Evolutionary conservation across 2,329 filamentous ascomycete species (phyloP), one percentile per base, ranked within the genome.

Genomic region (Penicillium nordicum): DNA sequence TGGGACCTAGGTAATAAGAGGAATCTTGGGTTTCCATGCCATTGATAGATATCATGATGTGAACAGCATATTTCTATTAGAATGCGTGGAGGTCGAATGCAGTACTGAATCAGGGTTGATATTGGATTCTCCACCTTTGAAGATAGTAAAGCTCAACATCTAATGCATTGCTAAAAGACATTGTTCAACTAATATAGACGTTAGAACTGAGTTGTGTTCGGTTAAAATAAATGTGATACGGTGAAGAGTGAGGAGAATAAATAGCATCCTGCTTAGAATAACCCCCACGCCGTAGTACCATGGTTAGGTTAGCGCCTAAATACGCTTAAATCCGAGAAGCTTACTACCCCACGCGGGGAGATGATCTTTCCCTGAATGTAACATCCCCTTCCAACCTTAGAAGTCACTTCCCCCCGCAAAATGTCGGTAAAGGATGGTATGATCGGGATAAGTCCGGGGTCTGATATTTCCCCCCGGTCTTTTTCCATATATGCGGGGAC

Each of bases 291-390:
- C 18, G 10, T 42, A 10, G 3, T 21, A 32, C 27, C 27, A 12
- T 1, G 7, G 7, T 30, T 27, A 8, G 47, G 47, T 30, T 40
- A 50, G 37, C n/a, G 12, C 37, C 25, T 29, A 42, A 50, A 25
- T 16, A 32, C 18, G 48, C 27, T 50, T 41, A 18, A 29, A 18
- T n/a, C 34, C 48, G 32, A 36, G 32, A 34, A 32, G 44, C 21
- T 18, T 49, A 30, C 51, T 49, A 30, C 51, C 44, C 51, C 51
- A 53, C 51, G 42, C 32, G 25, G 42, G 42, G 44, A 29, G 50
- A 38, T 12, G 50, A 49, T 54, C 44, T 41, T 44, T 34, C 10
- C n/a, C 43, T 16, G 10, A 4, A 43, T 43, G n/a, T 6, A 48
- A 18, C 2, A 21, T 23, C 29, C 29, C 18, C 11, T 32, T 32